These are phyloP conservation scores for Harrya chromipes DNA, from an alignment of 768 basidiomycete species.

Conservation along the genomic window DNA sequence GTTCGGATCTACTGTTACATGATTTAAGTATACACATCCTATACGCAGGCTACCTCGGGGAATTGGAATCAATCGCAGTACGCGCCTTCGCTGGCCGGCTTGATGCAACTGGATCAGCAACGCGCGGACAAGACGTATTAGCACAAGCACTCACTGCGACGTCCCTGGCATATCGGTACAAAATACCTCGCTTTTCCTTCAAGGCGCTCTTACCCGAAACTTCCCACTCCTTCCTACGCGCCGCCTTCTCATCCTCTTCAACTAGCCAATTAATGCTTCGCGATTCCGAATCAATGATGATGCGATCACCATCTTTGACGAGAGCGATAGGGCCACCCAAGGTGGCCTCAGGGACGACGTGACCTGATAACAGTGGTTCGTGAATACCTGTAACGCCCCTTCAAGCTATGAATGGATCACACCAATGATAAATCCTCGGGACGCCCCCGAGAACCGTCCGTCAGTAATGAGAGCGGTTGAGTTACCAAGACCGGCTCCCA, in stretches of 20 bases:
- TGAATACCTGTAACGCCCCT: slow-evolving; percentile 36
- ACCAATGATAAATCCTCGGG: slow-evolving; percentile 62
- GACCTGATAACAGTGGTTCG: slow-evolving; percentile 41
- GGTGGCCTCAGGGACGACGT: slow-evolving; percentile 63
- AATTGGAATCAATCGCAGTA: slow-evolving; percentile 64
- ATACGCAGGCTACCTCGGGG: not conserved
- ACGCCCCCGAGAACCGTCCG: slow-evolving; percentile 87
- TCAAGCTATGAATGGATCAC: slow-evolving; percentile 3
- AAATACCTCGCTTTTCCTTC: slow-evolving; percentile 69
- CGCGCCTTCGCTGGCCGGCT: slow-evolving; percentile 82
- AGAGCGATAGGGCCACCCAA: slow-evolving; percentile 87
- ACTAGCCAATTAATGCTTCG: slow-evolving; percentile 73
- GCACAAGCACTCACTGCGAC: slow-evolving; percentile 70
- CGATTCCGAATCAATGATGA: slow-evolving; percentile 67
- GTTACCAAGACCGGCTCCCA: slow-evolving; percentile 77
- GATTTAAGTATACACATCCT: slow-evolving; percentile 4
- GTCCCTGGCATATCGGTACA: slow-evolving; percentile 80
- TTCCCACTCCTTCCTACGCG: slow-evolving; percentile 68
- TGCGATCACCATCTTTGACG: slow-evolving; percentile 76
- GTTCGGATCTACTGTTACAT: slow-evolving; percentile 5
- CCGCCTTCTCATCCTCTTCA: slow-evolving; percentile 58
- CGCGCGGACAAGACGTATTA: not conserved
- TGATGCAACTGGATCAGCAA: slow-evolving; percentile 9
- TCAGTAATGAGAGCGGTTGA: slow-evolving; percentile 85
- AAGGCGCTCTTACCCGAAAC: slow-evolving; percentile 57